Conservation (phyloP, 768 basidiomycete species). For the Serendipita sp. region DNA sequence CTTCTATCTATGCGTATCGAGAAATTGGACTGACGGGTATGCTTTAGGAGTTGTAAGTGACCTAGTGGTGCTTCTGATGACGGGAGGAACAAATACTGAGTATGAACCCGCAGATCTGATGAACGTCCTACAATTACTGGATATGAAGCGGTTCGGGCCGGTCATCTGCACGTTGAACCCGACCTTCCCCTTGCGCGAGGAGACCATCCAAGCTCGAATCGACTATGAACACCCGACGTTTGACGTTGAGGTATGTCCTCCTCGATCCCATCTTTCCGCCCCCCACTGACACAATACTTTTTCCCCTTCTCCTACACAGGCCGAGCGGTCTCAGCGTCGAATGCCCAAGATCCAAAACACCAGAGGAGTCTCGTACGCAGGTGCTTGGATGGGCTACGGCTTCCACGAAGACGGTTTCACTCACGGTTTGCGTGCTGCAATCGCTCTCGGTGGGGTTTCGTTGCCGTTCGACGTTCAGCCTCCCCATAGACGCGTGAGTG, state of each 20-base stretch:
- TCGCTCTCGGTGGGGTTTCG: conserved; percentile 1
- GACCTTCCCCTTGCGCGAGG: conserved; percentile 37
- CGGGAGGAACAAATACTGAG: conserved; percentile 28
- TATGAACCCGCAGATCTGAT: conserved; percentile 35
- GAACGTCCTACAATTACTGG: conserved; percentile 59
- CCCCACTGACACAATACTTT: background rate
- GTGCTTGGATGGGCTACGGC: conserved; percentile 60
- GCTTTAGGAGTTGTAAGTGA: conserved; percentile 48
- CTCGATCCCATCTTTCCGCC: background rate
- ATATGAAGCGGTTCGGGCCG: conserved; percentile 36
- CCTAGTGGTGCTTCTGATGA: conserved; percentile 93
- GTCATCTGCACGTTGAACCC: conserved; percentile 61
- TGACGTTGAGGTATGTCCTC: conserved; percentile 27
- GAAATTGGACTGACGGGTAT: conserved; percentile 18
- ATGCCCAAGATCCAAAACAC: conserved; percentile 44
- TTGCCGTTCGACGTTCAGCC: conserved; percentile 5
- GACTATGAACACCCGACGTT: conserved; percentile 56
- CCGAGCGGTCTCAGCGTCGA: conserved; percentile 35
- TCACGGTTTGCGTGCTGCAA: conserved; percentile 23
- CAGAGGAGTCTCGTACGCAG: conserved; percentile 45
- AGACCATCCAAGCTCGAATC: conserved; percentile 34
- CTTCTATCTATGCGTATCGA: conserved; percentile 70
- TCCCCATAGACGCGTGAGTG: background rate
- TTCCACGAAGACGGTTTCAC: conserved; percentile 72
- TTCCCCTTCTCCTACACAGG: conserved; percentile 18